Conservation (phyloP, 2,329 filamentous ascomycete genomes). For the Venturia oleaginea region DNA sequence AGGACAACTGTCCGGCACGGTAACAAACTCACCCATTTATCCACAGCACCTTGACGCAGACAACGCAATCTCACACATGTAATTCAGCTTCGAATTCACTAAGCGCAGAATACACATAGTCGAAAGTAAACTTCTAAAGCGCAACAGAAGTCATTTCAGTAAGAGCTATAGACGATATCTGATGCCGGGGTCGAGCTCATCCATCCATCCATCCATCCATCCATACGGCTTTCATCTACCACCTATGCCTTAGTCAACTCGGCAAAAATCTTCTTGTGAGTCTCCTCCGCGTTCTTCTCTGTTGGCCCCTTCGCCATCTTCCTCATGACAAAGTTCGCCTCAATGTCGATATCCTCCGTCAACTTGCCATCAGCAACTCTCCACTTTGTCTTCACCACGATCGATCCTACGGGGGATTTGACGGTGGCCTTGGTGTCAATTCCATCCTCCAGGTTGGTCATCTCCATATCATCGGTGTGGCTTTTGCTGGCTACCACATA, state of each 20-base stretch:
- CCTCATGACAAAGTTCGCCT: constrained; percentile 35
- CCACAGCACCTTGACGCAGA: no score
- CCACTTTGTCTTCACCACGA: constrained; percentile 31
- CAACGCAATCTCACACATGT: no score
- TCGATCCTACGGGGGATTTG: constrained; percentile 29
- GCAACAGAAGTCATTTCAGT: no score
- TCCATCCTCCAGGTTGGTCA: constrained; percentile 27
- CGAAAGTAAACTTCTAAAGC: no score
- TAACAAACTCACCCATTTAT: no score
- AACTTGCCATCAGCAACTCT: constrained; percentile 24
- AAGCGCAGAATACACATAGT: no score
- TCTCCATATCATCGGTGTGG: constrained; percentile 23
- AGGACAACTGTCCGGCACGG: no score
- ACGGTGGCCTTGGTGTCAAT: constrained; percentile 31
- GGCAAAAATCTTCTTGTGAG: background rate
- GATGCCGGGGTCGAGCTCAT: no score
- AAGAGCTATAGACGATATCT: no score
- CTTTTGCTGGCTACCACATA: constrained; percentile 12
- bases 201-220: background rate
- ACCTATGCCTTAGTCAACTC: background rate
- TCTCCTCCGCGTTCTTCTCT: background rate
- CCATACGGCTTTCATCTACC: background rate
- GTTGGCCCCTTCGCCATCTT: constrained; percentile 28
- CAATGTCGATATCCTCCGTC: constrained; percentile 32
- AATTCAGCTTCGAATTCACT: no score